Evolutionary conservation across 768 basidiomycete genomes (phyloP).

Genomic region (Dentipellis fragilis): DNA sequence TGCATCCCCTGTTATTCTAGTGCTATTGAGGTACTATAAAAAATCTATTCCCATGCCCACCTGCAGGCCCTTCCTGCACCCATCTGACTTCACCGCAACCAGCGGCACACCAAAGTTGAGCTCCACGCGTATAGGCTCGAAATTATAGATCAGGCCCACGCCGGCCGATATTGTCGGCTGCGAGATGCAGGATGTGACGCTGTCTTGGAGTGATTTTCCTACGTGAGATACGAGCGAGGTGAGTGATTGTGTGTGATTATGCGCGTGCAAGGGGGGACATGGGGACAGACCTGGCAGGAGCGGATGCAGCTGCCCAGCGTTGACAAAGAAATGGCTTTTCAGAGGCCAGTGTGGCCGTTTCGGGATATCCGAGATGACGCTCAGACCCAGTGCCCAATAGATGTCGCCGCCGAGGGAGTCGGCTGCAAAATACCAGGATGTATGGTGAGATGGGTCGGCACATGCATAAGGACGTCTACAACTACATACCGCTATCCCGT

Average conservation of each 20-base stretch:
- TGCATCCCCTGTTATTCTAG: no score
- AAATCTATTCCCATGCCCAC: conserved; percentile 78
- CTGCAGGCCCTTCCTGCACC: conserved; percentile 59
- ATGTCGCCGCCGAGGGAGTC: conserved; percentile 81
- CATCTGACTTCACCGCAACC: conserved; percentile 57
- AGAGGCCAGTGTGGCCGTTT: conserved; percentile 74
- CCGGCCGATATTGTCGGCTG: conserved; percentile 73
- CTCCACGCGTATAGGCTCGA: conserved; percentile 80
- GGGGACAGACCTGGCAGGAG: conserved; percentile 42
- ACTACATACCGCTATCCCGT: conserved; percentile 51
- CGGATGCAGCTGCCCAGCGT: conserved; percentile 65
- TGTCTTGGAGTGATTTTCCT: conserved; percentile 31
- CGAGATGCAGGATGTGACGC: conserved; percentile 29
- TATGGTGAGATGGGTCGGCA: neutral
- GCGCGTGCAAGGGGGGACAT: neutral
- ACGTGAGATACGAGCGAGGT: neutral
- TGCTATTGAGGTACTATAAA: conserved; percentile 27
- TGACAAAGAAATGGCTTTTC: conserved; percentile 72
- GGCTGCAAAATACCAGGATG: conserved; percentile 41
- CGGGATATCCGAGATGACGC: conserved; percentile 67
- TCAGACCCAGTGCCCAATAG: conserved; percentile 69
- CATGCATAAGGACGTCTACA: neutral
- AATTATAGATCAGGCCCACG: conserved; percentile 72
- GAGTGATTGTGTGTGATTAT: neutral
- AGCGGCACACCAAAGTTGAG: conserved; percentile 83